Evolutionary conservation across 495 filamentous ascomycete genomes (phyloP).

Genomic region (Apiosordaria backusii): DNA sequence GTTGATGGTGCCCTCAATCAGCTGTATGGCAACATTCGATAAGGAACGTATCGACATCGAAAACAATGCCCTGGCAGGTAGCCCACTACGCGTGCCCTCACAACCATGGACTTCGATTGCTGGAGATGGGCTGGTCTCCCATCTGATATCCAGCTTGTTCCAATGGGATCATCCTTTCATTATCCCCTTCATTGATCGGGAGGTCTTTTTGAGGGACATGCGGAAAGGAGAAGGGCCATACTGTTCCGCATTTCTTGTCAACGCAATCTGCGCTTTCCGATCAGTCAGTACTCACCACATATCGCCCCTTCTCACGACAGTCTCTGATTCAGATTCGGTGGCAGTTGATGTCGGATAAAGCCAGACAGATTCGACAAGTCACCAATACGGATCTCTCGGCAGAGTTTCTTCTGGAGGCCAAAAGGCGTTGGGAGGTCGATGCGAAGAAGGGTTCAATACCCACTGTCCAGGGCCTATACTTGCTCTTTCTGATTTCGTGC

Average conservation of each 20-base stretch:
- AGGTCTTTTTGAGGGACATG: constrained; percentile 51
- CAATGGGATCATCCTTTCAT: constrained; percentile 41
- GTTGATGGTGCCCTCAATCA: not conserved
- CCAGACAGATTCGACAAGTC: not conserved
- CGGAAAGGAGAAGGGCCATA: constrained; percentile 33
- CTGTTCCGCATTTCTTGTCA: constrained; percentile 54
- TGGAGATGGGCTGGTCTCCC: constrained; percentile 48
- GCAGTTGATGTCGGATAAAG: constrained; percentile 13
- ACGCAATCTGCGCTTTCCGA: constrained; percentile 47
- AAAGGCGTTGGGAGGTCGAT: constrained; percentile 17
- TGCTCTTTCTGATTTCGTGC: constrained; percentile 14
- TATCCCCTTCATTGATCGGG: constrained; percentile 49
- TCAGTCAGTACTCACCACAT: constrained; percentile 38
- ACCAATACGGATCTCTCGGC: constrained; percentile 10
- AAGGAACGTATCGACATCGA: constrained; percentile 13
- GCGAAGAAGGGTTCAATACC: constrained; percentile 8
- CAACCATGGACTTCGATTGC: constrained; percentile 53
- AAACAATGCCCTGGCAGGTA: constrained; percentile 11
- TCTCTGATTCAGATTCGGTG: not conserved
- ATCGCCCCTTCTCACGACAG: not conserved
- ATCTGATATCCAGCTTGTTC: constrained; percentile 53
- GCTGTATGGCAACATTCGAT: not conserved
- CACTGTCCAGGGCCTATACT: constrained; percentile 16
- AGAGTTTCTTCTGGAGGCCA: constrained; percentile 18
- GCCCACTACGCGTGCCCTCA: constrained; percentile 42